Percentiles rank a stretch among this genome's conserved stretches.
Conservation (phyloP, 2,329 filamentous ascomycete genomes). For the Apiospora marii region DNA sequence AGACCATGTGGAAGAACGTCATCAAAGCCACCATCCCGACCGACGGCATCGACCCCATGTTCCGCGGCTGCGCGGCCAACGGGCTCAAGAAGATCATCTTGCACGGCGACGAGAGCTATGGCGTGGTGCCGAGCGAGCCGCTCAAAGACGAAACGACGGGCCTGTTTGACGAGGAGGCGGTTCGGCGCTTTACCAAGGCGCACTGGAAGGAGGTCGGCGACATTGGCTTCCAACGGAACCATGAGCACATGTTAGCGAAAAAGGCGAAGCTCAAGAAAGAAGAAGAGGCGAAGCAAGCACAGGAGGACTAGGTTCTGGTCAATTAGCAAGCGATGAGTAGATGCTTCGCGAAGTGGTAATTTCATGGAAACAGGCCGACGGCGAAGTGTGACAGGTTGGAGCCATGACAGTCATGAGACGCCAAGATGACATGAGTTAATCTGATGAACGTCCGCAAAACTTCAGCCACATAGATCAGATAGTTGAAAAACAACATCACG, state of each 20-base stretch:
- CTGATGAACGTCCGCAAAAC: background rate
- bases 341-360: background rate
- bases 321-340: background rate
- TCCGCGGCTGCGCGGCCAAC: constrained; percentile 46
- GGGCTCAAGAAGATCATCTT: constrained; percentile 60
- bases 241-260: background rate
- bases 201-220: constrained; percentile 49
- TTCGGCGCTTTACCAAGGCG: constrained; percentile 50
- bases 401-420: background rate
- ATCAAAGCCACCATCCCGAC: constrained; percentile 49
- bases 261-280: background rate
- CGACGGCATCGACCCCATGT: constrained; percentile 36
- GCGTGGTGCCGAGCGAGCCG: constrained; percentile 36
- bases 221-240: constrained; percentile 30
- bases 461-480: background rate
- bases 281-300: background rate
- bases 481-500: background rate
- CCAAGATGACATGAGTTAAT: background rate
- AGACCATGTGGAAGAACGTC: constrained; percentile 54
- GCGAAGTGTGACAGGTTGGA: background rate
- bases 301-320: background rate
- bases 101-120: constrained; percentile 50
- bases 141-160: constrained; percentile 49
- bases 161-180: constrained; percentile 51
- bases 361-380: background rate